These are phyloP conservation scores for Daldinia caldariorum DNA, from an alignment of 495 filamentous ascomycete genomes.

Conservation along the genomic window DNA sequence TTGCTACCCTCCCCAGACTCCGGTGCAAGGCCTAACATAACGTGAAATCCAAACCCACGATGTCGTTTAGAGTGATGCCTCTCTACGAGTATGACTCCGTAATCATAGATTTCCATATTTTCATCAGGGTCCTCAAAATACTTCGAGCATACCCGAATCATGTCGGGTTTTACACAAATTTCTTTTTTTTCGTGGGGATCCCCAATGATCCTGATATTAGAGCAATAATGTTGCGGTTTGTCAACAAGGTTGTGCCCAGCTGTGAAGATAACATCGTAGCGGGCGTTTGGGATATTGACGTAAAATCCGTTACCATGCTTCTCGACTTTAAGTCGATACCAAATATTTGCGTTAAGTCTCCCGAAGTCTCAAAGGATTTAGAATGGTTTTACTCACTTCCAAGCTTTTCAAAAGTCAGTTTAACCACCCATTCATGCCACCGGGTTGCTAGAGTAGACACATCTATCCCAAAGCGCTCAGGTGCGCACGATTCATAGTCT, in stretches of 20 bases:
- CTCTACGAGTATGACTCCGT: constrained; percentile 31
- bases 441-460: constrained; percentile 3
- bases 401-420: constrained; percentile 27
- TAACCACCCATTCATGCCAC: constrained; percentile 34
- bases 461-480: constrained; percentile 24
- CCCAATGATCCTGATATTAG: constrained; percentile 27
- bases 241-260: constrained; percentile 41
- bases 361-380: background rate
- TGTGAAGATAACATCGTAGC: constrained; percentile 37
- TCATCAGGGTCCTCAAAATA: constrained; percentile 33
- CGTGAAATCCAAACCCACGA: constrained; percentile 32
- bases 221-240: constrained; percentile 13
- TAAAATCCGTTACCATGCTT: constrained; percentile 46
- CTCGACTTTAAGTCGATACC: constrained; percentile 1
- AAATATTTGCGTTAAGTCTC: background rate
- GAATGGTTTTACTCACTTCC: constrained; percentile 21
- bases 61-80: constrained; percentile 3
- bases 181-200: constrained; percentile 1
- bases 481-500: background rate
- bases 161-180: constrained; percentile 19
- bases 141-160: constrained; percentile 26
- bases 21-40: constrained; percentile 27
- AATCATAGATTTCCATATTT: constrained; percentile 28
- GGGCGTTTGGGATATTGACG: constrained; percentile 47
- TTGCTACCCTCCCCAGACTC: background rate